These are phyloP conservation scores for Barnettozyma pratensis DNA, from an alignment of 805 yeast genomes.

Conservation along the genomic window DNA sequence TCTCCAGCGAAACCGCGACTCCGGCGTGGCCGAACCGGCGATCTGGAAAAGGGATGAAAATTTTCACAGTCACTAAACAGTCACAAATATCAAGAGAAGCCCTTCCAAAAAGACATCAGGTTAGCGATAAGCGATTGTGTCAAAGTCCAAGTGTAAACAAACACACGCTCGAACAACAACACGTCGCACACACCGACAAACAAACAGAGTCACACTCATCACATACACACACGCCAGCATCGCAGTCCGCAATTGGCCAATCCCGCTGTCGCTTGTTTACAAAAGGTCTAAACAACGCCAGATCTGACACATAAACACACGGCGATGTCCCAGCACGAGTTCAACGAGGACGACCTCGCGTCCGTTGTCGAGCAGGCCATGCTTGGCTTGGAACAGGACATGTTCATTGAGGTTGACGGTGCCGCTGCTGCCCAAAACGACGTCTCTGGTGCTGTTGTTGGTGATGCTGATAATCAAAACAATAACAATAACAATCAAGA, in stretches of 20 bases:
- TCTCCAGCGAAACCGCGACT: background rate
- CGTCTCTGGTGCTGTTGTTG: background rate
- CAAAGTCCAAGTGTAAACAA: conserved; percentile 1
- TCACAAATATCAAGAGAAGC: conserved; percentile 14
- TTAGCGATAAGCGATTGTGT: conserved; percentile 5
- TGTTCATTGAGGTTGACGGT: background rate
- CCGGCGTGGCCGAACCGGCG: background rate
- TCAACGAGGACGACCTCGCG: conserved; percentile 30
- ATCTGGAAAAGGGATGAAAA: conserved; percentile 12
- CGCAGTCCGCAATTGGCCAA: background rate
- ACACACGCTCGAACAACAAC: background rate
- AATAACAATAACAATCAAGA: conserved; percentile 3
- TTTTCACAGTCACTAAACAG: conserved; percentile 30
- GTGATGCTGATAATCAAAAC: background rate
- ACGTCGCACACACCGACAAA: background rate
- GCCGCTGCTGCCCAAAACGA: background rate
- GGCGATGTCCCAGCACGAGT: conserved; percentile 7
- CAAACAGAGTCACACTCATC: background rate
- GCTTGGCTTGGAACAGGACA: conserved; percentile 17
- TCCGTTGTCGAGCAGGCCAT: conserved; percentile 37
- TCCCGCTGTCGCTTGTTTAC: background rate
- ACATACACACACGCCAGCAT: background rate
- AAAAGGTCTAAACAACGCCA: background rate
- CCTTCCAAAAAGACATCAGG: conserved; percentile 1
- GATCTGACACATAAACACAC: background rate